A percentile compares a stretch with the other conserved stretches of the same genome.
phyloP scores from a whole-genome alignment of 495 filamentous ascomycete genomes.

The Neurospora cerealis region DNA sequence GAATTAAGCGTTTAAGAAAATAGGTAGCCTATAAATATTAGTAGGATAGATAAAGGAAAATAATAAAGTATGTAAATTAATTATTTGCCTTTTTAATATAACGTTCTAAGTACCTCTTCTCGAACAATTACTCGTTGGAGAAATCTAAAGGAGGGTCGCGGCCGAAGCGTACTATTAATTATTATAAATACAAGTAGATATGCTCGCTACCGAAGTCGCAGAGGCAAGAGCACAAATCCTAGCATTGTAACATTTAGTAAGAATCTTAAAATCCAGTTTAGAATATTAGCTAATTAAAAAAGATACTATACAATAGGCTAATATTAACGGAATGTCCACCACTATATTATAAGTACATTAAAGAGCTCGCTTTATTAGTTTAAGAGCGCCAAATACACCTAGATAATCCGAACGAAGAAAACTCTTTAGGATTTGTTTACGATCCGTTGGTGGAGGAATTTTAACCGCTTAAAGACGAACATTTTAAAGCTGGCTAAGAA shows the following conservation, averaged over 20 bases:
- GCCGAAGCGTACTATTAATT: not conserved
- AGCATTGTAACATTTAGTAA: not conserved
- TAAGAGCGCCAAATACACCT: not conserved
- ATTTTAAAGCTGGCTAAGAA: not conserved
- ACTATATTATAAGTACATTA: not conserved
- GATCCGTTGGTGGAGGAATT: not conserved
- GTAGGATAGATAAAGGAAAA: not conserved
- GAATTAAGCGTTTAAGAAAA: not conserved
- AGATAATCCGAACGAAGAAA: not conserved
- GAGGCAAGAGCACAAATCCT: not conserved
- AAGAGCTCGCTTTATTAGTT: not conserved
- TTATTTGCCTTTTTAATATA: not conserved
- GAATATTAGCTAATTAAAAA: not conserved
- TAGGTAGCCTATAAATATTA: not conserved
- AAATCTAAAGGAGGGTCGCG: not conserved
- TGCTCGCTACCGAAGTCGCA: not conserved
- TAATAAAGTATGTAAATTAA: not conserved
- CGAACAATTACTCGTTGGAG: not conserved
- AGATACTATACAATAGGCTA: not conserved
- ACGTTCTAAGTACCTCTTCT: not conserved
- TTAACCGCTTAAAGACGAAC: not conserved
- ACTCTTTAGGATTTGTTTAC: not conserved
- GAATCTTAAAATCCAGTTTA: not conserved
- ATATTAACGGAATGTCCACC: not conserved
- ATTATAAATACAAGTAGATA: not conserved